A percentile compares a stretch with the other conserved stretches of the same genome.
phyloP scores from a whole-genome alignment of 305 asterid genomes.

The Fraxinus albicans region DNA sequence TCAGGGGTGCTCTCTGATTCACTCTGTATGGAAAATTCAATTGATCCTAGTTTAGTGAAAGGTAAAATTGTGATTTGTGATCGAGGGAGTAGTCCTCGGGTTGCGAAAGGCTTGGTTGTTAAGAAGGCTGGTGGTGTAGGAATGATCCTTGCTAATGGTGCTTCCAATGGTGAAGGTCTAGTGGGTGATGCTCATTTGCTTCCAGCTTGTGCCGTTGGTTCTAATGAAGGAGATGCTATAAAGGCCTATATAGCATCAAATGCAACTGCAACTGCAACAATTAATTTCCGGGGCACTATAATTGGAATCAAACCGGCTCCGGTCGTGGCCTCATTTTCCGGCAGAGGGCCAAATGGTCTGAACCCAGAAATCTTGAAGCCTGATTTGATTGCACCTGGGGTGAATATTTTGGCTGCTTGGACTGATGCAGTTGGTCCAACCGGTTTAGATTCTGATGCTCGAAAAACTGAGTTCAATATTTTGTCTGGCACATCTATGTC shows the following conservation, averaged over 20 bases:
- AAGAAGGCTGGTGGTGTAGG: constrained; percentile 91
- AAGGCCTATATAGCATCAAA: constrained; percentile 51
- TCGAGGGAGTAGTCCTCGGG: constrained; percentile 90
- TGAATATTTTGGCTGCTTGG: constrained; percentile 92
- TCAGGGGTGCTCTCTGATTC: constrained; percentile 81
- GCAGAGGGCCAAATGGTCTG: constrained; percentile 84
- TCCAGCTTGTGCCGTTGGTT: constrained; percentile 80
- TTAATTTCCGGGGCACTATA: constrained; percentile 65
- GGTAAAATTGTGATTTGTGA: constrained; percentile 93
- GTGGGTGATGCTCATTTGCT: constrained; percentile 89
- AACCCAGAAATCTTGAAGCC: constrained; percentile 90
- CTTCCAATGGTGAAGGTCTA: constrained; percentile 81
- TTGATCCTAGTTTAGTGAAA: constrained; percentile 55
- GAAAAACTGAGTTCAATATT: constrained; percentile 78
- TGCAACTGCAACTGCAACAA: constrained; percentile 58
- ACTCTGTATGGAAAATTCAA: constrained; percentile 89
- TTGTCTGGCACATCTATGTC: constrained; percentile 96
- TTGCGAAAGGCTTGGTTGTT: constrained; percentile 87
- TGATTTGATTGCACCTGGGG: constrained; percentile 89
- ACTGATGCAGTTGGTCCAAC: constrained; percentile 90
- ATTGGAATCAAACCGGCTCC: constrained; percentile 89
- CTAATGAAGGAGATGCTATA: constrained; percentile 64
- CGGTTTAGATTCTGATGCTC: constrained; percentile 64
- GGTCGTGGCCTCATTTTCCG: constrained; percentile 88
- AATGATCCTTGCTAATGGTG: constrained; percentile 84